Evolutionary conservation across 495 filamentous ascomycete species (phyloP), one percentile per base, ranked within the genome.

Genomic region (Neurospora tetrasperma): DNA sequence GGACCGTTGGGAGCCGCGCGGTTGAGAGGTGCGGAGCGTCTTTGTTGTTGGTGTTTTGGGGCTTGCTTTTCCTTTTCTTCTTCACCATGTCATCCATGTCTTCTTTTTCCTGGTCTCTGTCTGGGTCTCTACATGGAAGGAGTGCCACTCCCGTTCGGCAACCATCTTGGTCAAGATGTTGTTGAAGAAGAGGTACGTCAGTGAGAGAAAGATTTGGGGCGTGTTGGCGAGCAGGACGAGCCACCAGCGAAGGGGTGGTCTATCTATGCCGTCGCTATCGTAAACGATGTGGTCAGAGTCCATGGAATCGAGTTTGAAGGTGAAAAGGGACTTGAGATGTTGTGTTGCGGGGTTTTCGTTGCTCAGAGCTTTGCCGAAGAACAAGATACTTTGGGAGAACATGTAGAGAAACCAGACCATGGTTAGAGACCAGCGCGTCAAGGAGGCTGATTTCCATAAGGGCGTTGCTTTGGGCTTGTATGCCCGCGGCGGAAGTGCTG

Each of bases 171-270:
- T 84, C 72, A 79, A 80, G n/a, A 83, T 40, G n/a, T 75, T 72
- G 72, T 84, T 86, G 76, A 80, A 82, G n/a, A 73, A 72, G 2
- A 88, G 73, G 71, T 88, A 87, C 7, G 80, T 73, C 16, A 82
- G 69, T 8, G 84, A 86, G 14, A 86, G 74, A 16, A 84, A 43
- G 1, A 80, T 68, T 69, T 88, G 85, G 0, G 85, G 85, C 5
- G 76, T 69, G 73, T 86, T 86, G 70, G 82, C 83, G 8, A 83
- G 68, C 16, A 82, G 35, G 7, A 83, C 80, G 44, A 71, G 31
- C 2, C 42, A 7, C 39, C 27, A 46, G 38, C 40, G 16, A 3
- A 3, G 39, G 23, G 42, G 16, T 14, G 73, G 62, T 80, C 73
- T 2, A 83, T 69, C 75, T 8, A 0, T 46, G 44, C 20, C 20